phyloP scores from a whole-genome alignment of 2,329 filamentous ascomycete species.

The Diplodia seriata region DNA sequence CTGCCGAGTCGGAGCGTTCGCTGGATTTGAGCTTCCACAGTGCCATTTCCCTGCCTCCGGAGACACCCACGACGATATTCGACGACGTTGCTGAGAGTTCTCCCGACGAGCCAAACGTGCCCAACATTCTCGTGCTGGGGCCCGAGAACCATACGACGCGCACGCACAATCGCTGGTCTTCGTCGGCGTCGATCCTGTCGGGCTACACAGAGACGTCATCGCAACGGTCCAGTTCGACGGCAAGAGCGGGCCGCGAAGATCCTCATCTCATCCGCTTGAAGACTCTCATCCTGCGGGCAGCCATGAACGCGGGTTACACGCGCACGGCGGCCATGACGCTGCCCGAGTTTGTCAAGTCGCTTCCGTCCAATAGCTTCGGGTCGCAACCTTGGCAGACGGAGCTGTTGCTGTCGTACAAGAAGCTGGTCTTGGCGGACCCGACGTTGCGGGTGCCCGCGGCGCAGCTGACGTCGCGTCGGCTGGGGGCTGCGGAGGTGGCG shows the following conservation, averaged over 20 bases:
- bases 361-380: slow-evolving; percentile 82
- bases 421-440: slow-evolving; percentile 75
- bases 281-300: slow-evolving; percentile 80
- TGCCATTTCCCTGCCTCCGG: slow-evolving; percentile 61
- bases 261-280: slow-evolving; percentile 79
- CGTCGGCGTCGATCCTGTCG: slow-evolving; percentile 74
- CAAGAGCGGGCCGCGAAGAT: slow-evolving; percentile 70
- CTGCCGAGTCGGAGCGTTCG: slow-evolving; percentile 45
- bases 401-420: slow-evolving; percentile 80
- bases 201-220: slow-evolving; percentile 73
- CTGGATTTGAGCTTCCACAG: slow-evolving; percentile 52
- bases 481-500: slow-evolving; percentile 70
- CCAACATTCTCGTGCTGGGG: slow-evolving; percentile 87
- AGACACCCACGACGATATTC: slow-evolving; percentile 94
- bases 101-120: slow-evolving; percentile 77
- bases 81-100: slow-evolving; percentile 78
- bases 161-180: slow-evolving; percentile 78
- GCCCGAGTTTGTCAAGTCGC: slow-evolving; percentile 75
- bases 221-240: slow-evolving; percentile 73
- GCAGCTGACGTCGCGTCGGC: slow-evolving; percentile 64
- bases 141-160: slow-evolving; percentile 62
- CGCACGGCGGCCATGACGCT: slow-evolving; percentile 66
- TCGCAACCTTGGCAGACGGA: slow-evolving; percentile 71
- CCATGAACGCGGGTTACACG: slow-evolving; percentile 81
- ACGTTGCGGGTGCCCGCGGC: slow-evolving; percentile 61